Base-by-base conservation (phyloP, 257 asterid genomes). In the Nicotiana sylvestris region DNA sequence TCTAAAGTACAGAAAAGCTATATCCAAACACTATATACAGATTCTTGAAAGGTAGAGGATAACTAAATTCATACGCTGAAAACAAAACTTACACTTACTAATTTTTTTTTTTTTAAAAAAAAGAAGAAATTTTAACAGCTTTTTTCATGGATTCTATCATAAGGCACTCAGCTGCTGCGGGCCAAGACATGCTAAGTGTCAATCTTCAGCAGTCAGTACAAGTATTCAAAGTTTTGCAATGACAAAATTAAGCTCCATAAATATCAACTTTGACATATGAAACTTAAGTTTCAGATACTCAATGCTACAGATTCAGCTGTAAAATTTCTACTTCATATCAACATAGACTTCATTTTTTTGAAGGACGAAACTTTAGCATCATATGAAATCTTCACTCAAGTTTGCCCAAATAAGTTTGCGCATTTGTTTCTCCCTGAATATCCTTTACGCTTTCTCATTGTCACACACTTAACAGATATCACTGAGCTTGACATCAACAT, bases 371-470 rank as follows among this genome's bases (percentile, higher is more conserved):
- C 33, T 39, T 49, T 37, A n/a, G 5, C 58, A 10, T 70, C 68
- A 62, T n/a, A 39, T 11, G 18, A n/a, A 10, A 39, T 69, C 33
- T 69, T 69, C 11, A 69, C 1, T 37, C 57, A 69, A 1, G 57
- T 69, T 69, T 39, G 32, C 13, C 5, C 33, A 10, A 69, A 35
- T 39, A 53, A 53, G 18, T n/a, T 11, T 5, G 57, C 4, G 33
- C 21, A 69, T 39, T n/a, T 39, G 6, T 69, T 69, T 69, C 53
- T 69, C 78, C 57, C 78, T n/a, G 78, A 69, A 39, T 69, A 39
- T 4, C 33, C 78, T n/a, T 68, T 69, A 1, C 1, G 0, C 30
- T 39, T 68, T 69, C 55, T 39, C 33, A n/a, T 10, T 39, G 56
- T 10, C 32, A 2, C 57, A 18, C 33, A 37, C 2, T 4, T 35